These are phyloP conservation scores for Lactarius tabidus DNA, from an alignment of 768 basidiomycete species.

Conservation along the genomic window DNA sequence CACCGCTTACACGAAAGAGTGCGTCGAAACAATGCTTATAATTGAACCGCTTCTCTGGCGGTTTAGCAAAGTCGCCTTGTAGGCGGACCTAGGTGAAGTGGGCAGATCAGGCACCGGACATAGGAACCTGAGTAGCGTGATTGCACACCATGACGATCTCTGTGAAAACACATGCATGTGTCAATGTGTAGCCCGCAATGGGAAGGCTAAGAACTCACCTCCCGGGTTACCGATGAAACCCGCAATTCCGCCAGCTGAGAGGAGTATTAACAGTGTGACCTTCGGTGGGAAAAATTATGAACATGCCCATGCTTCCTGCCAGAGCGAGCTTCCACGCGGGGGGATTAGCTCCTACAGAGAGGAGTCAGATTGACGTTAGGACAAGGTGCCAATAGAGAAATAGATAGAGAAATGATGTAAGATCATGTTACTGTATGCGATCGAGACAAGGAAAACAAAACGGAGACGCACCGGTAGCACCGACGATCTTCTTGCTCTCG, in stretches of 20 bases:
- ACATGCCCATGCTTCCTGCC: slow-evolving; percentile 79
- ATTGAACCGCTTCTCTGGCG: slow-evolving; percentile 82
- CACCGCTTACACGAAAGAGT: slow-evolving; percentile 64
- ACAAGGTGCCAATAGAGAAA: background rate
- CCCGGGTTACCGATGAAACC: slow-evolving; percentile 88
- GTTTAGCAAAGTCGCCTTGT: slow-evolving; percentile 88
- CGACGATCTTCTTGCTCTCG: slow-evolving; percentile 79
- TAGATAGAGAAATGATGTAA: background rate
- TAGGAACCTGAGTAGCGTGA: background rate
- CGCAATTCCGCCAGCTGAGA: slow-evolving; percentile 75
- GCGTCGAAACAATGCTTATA: slow-evolving; percentile 91
- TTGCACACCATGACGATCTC: slow-evolving; percentile 65
- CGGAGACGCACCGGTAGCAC: slow-evolving; percentile 44
- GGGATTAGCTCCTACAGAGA: slow-evolving; percentile 47
- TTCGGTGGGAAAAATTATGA: background rate
- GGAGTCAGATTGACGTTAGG: background rate
- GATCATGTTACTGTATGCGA: background rate
- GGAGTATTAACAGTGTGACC: background rate
- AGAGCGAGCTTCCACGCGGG: slow-evolving; percentile 77
- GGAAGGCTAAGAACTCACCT: slow-evolving; percentile 40
- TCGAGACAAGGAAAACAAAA: background rate
- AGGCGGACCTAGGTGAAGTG: slow-evolving; percentile 55
- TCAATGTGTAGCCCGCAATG: background rate
- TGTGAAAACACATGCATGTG: slow-evolving; percentile 26
- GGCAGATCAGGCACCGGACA: slow-evolving; percentile 6